These are phyloP conservation scores for Mycena epipterygia DNA, from an alignment of 768 basidiomycete genomes.

Conservation along the genomic window DNA sequence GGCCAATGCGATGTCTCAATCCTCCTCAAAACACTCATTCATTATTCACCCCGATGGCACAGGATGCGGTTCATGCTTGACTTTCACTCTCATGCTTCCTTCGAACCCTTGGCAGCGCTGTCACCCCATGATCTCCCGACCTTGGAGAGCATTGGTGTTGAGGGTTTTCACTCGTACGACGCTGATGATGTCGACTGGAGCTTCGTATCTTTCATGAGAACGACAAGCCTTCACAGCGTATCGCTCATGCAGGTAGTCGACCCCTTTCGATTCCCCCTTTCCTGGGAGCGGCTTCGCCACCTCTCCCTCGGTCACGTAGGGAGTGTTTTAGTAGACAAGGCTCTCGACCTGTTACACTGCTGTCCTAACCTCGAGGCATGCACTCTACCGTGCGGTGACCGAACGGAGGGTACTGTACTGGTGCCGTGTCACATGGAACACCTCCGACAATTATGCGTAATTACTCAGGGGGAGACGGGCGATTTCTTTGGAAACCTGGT, in stretches of 20 bases:
- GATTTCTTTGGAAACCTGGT: too few species aligned
- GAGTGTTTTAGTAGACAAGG: not conserved
- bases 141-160: not conserved
- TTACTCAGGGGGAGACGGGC: too few species aligned
- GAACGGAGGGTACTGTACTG: too few species aligned
- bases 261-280: not conserved
- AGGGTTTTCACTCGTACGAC: not conserved
- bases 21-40: too few species aligned
- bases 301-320: not conserved
- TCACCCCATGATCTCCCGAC: conserved; percentile 5
- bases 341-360: not conserved
- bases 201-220: not conserved
- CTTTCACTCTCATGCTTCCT: too few species aligned
- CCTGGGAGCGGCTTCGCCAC: not conserved
- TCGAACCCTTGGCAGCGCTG: not conserved
- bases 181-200: not conserved
- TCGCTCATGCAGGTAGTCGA: not conserved
- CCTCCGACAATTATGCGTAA: too few species aligned
- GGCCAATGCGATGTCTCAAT: not conserved
- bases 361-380: not conserved
- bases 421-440: too few species aligned
- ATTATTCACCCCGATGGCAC: not conserved
- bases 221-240: not conserved
- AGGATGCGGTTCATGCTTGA: not conserved
- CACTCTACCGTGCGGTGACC: not conserved